Conservation (phyloP, 805 yeast species). For the Teunomyces kruisii region DNA sequence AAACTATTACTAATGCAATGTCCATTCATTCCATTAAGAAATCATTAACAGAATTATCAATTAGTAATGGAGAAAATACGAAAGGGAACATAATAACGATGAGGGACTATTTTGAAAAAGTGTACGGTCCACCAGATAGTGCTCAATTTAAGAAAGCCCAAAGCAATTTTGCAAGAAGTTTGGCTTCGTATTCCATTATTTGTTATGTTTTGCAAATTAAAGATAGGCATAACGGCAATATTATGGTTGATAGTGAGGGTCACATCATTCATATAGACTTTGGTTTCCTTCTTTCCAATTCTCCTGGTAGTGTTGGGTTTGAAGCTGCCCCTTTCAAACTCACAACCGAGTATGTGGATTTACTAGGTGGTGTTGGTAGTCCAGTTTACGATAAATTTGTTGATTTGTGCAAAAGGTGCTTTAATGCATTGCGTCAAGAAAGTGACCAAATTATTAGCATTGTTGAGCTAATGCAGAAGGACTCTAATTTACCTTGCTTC, state of each 20-base stretch:
- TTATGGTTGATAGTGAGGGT: conserved; percentile 94
- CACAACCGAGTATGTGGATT: conserved; percentile 83
- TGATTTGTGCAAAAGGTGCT: conserved; percentile 66
- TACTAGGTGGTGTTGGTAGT: conserved; percentile 77
- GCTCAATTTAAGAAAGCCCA: conserved; percentile 70
- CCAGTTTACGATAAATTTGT: conserved; percentile 61
- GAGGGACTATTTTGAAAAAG: conserved; percentile 71
- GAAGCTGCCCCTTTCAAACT: conserved; percentile 97
- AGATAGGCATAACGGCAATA: conserved; percentile 96
- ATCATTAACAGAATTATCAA: conserved; percentile 75
- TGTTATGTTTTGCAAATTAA: conserved; percentile 90
- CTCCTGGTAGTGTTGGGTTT: conserved; percentile 96
- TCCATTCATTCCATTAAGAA: conserved; percentile 94
- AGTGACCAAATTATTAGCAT: conserved; percentile 74
- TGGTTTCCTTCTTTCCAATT: conserved; percentile 87
- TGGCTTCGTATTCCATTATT: conserved; percentile 90
- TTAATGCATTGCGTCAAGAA: conserved; percentile 68
- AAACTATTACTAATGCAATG: conserved; percentile 92
- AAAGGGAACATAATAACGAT: conserved; percentile 70
- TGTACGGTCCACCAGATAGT: conserved; percentile 66
- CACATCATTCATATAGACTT: conserved; percentile 95
- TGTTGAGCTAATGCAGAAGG: conserved; percentile 93
- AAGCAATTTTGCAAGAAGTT: conserved; percentile 76
- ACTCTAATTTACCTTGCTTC: conserved; percentile 88
- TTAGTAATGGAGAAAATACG: conserved; percentile 65